phyloP scores from a whole-genome alignment of 2,329 filamentous ascomycete genomes.

The Clonostachys chloroleuca region DNA sequence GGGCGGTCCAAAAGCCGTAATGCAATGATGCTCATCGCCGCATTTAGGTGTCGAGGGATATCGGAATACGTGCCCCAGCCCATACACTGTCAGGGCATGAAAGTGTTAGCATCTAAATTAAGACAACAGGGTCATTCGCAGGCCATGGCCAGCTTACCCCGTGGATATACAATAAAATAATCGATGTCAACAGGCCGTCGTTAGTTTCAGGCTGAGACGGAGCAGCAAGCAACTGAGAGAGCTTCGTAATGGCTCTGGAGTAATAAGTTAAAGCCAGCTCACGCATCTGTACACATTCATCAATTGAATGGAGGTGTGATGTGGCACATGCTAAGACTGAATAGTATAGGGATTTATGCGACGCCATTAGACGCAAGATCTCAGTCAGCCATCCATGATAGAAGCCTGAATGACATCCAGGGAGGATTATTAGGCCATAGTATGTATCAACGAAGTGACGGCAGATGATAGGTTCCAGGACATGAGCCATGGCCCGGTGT shows the following conservation, averaged over 20 bases:
- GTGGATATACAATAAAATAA: constrained; percentile 15
- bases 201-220: constrained; percentile 8
- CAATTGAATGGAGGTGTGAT: constrained; percentile 12
- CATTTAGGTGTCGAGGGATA: constrained; percentile 10
- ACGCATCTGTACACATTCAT: constrained; percentile 8
- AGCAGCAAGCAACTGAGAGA: constrained; percentile 7
- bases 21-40: constrained; percentile 10
- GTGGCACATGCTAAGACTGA: constrained; percentile 18
- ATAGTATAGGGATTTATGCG: constrained; percentile 16
- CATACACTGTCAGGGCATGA: constrained; percentile 6
- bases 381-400: constrained; percentile 18
- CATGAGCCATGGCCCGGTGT: constrained; percentile 1
- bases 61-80: constrained; percentile 11
- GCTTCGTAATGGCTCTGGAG: constrained; percentile 9
- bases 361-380: constrained; percentile 16
- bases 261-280: constrained; percentile 13
- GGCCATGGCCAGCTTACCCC: constrained; percentile 8
- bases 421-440: constrained; percentile 14
- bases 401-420: constrained; percentile 17
- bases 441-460: constrained; percentile 12
- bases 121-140: no score
- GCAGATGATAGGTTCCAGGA: constrained; percentile 7
- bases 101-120: no score
- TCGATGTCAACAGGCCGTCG: constrained; percentile 13
- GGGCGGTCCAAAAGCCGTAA: constrained; percentile 5